Conservation (phyloP, 2,329 filamentous ascomycete genomes). For the Sporothrix inflata region DNA sequence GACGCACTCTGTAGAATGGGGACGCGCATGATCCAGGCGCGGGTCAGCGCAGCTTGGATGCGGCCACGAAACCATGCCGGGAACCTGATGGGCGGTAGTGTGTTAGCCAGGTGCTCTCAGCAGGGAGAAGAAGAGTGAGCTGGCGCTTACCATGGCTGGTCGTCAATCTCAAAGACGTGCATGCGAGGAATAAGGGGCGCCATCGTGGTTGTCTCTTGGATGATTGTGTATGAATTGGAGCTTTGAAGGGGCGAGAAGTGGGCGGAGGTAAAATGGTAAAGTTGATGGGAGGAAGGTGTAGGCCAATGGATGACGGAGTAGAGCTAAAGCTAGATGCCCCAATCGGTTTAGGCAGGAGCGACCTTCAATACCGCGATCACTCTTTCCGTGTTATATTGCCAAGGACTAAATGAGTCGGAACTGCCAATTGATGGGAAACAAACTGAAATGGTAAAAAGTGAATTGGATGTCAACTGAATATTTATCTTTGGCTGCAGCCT, state of each 20-base stretch:
- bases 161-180: constrained; percentile 70
- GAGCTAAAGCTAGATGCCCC: background rate
- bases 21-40: constrained; percentile 63
- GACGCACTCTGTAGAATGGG: constrained; percentile 61
- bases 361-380: background rate
- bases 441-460: background rate
- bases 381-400: background rate
- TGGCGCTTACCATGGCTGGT: constrained; percentile 61
- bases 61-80: constrained; percentile 66
- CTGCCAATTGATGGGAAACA: background rate
- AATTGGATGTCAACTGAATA: background rate
- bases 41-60: constrained; percentile 66
- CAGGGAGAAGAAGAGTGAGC: background rate
- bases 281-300: background rate
- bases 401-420: background rate
- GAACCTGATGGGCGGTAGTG: constrained; percentile 54
- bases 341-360: constrained; percentile 18
- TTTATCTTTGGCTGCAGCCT: background rate
- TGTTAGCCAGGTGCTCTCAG: background rate
- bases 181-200: constrained; percentile 50
- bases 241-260: background rate
- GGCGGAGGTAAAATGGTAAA: background rate
- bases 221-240: background rate
- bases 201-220: constrained; percentile 19
- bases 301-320: background rate